Conservation (phyloP, 805 yeast species). For the Kodamaea kakaduensis region DNA sequence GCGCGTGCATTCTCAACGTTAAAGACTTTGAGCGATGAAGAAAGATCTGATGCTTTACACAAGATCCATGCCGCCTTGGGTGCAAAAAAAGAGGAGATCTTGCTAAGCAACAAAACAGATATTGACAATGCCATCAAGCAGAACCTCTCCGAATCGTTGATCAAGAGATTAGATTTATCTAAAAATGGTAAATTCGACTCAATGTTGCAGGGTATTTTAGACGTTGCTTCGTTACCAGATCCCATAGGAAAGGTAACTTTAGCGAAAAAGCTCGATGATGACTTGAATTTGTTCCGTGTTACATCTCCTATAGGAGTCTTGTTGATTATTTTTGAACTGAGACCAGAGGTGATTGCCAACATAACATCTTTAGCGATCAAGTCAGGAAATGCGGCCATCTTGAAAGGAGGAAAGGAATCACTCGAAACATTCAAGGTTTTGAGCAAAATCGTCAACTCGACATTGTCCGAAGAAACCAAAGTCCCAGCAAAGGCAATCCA, state of each 20-base stretch:
- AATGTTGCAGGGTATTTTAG: slow-evolving; percentile 92
- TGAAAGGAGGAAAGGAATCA: slow-evolving; percentile 97
- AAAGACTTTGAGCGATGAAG: slow-evolving; percentile 70
- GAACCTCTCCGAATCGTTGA: slow-evolving; percentile 62
- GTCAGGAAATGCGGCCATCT: slow-evolving; percentile 93
- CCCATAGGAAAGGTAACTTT: slow-evolving; percentile 89
- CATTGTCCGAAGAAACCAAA: slow-evolving; percentile 54
- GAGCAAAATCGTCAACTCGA: slow-evolving; percentile 63
- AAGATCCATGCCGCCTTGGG: slow-evolving; percentile 68
- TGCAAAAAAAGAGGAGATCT: slow-evolving; percentile 54
- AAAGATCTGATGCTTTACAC: slow-evolving; percentile 68
- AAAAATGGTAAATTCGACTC: slow-evolving; percentile 82
- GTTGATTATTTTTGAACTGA: slow-evolving; percentile 86
- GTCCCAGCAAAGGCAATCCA: slow-evolving; percentile 84
- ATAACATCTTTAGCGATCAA: slow-evolving; percentile 93
- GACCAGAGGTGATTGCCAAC: slow-evolving; percentile 98
- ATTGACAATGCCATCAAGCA: slow-evolving; percentile 63
- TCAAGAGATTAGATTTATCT: slow-evolving; percentile 80
- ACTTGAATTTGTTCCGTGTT: slow-evolving; percentile 74
- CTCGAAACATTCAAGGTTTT: slow-evolving; percentile 77
- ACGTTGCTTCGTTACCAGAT: slow-evolving; percentile 84
- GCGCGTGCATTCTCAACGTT: slow-evolving; percentile 78
- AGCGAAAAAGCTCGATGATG: slow-evolving; percentile 84
- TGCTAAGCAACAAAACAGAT: slow-evolving; percentile 73
- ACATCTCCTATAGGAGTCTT: slow-evolving; percentile 95